Evolutionary conservation across 257 asterid genomes (phyloP), one percentile per base, ranked within the genome.

Genomic region (Petunia axillaris): DNA sequence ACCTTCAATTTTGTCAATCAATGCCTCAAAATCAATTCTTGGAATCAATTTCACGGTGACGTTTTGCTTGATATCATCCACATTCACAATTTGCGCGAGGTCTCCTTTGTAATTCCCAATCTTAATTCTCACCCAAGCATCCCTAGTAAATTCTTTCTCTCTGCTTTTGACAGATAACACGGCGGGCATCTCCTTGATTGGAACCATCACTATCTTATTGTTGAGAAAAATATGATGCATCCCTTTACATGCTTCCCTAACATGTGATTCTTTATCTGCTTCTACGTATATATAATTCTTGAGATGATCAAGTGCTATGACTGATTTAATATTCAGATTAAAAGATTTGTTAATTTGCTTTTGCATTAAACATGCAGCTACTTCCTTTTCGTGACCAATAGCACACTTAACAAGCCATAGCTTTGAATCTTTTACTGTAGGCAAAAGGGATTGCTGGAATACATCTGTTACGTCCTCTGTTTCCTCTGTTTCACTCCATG

Each of bases 181-280:
- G 82, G 87, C 94, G 3, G 97, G 90, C 99, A 93, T 93, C 91
- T 92, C 99, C 89, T 90, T 90, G 81, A 91, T 95, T 9, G 99
- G 99, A 70, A 95, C 98, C 3, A 91, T 96, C 89, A 88, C 89
- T 80, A 92, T 77, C 79, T 88, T 95, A 65, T 88, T 73, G 2
- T 91, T 70, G n/a, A 63, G 2, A 79, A 84, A 93, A 76, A 93
- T 90, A 78, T 88, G 91, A 0, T 95, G 97, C 95, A 95, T 87
- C 37, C 97, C 98, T 87, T 90, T 93, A 44, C 89, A 37, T 63
- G 59, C 82, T 14, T 79, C 82, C 13, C 65, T 66, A 53, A 66
- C 82, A 53, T 79, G 77, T 4, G 82, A 75, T 57, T 79, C 82
- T 53, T 79, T 79, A 43, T 79, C 68, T 7, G 82, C 82, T 79